A percentile compares a stretch with the other conserved stretches of the same genome.
phyloP scores from a whole-genome alignment of 2,329 filamentous ascomycete species.

The Aschersonia sp. region DNA sequence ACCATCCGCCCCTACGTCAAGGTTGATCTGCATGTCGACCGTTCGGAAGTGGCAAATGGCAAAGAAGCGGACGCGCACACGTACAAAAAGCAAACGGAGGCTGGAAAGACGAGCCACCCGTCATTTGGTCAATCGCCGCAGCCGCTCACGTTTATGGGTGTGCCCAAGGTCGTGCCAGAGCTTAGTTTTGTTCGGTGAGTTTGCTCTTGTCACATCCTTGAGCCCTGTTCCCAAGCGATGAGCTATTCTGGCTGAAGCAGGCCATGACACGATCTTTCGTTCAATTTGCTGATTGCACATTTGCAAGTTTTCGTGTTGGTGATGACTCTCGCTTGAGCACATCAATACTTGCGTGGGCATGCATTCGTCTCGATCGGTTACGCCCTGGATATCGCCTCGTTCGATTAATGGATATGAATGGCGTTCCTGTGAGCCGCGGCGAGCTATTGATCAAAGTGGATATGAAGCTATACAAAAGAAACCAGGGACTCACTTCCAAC shows the following conservation, averaged over 20 bases:
- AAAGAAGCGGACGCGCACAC: conserved; percentile 29
- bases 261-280: too few species aligned
- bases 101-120: conserved; percentile 43
- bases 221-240: too few species aligned
- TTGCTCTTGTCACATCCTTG: too few species aligned
- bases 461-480: conserved; percentile 18
- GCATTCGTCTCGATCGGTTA: conserved; percentile 43
- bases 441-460: conserved; percentile 37
- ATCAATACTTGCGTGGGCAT: conserved; percentile 37
- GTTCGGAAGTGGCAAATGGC: conserved; percentile 18
- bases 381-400: conserved; percentile 40
- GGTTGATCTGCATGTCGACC: conserved; percentile 70
- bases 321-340: conserved; percentile 26
- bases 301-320: conserved; percentile 36
- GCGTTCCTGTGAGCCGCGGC: conserved; percentile 27
- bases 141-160: conserved; percentile 41
- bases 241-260: too few species aligned
- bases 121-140: conserved; percentile 41
- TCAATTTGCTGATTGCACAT: neutral
- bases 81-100: conserved; percentile 45
- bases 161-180: conserved; percentile 48
- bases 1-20: conserved; percentile 57
- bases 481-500: neutral
- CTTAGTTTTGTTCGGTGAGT: conserved; percentile 60
- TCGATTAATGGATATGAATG: conserved; percentile 29